Evolutionary conservation across 225 moss, liverwort and hornwort species (phyloP), one percentile per base, ranked within the genome.

Genomic region (Polytrichum commune): DNA sequence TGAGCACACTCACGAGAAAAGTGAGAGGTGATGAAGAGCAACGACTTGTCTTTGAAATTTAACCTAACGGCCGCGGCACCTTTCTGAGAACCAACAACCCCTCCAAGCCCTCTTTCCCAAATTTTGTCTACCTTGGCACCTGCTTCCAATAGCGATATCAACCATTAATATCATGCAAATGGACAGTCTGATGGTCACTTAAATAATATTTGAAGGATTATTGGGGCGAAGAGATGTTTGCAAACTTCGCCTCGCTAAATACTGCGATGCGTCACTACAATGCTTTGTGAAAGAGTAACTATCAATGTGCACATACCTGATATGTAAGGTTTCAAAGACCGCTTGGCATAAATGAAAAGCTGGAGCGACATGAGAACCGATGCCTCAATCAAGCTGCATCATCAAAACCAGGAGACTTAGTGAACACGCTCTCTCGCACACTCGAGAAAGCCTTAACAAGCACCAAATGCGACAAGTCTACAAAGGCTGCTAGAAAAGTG

Each of bases 1-100:
- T 19, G 20, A 65, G 25, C 27, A 32, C 29, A 80, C 86, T 89
- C 86, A 92, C 92, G 87, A 75, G 92, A 84, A 62, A 95, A 81
- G 83, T 95, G 94, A n/a, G 89, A 90, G 35, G 85, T 90, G 23
- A 95, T 86, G 77, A 95, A 92, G 26, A 95, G 85, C 60, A 95
- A 79, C 0, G 90, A 83, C 64, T 85, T 87, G 72, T 83, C 80
- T 64, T 82, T 81, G 16, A 84, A 92, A 1, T 82, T 79, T 16
- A 95, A 68, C 10, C 88, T 78, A 18, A 95, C 79, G 33, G 94
- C 92, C 23, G 87, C 94, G 32, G 92, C 92, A 66, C 94, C 92
- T 75, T 95, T 95, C 60, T 95, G 92, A 29, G 89, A 83, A 33
- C 94, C 94, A 65, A 90, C 85, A 5, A 95, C 85, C 13, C 88